Percentiles rank a stretch among this genome's conserved stretches.
Evolutionary conservation across 2,329 filamentous ascomycete genomes (phyloP).

Genomic region (Fusarium oligoseptatum): DNA sequence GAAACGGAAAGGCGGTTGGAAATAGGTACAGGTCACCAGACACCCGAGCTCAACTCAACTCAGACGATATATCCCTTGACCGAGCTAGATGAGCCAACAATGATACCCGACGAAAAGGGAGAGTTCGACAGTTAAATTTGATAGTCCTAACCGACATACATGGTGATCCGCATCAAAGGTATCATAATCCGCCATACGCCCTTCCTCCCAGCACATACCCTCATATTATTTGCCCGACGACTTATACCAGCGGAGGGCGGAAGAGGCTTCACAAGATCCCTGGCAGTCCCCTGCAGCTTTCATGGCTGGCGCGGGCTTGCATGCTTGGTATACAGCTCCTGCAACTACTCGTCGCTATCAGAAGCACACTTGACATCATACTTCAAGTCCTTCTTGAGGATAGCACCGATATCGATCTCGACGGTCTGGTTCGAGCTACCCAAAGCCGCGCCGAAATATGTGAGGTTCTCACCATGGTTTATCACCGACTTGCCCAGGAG

Average conservation of each 20-base stretch:
- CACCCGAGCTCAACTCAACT: not conserved
- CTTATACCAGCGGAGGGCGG: not conserved
- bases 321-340: not conserved
- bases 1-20: constrained; percentile 54
- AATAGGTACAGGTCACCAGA: constrained; percentile 30
- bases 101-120: constrained; percentile 18
- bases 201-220: constrained; percentile 28
- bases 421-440: constrained; percentile 64
- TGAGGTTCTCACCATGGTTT: constrained; percentile 64
- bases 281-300: not conserved
- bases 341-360: constrained; percentile 19
- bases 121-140: constrained; percentile 26
- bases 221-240: constrained; percentile 28
- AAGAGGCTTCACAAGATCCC: constrained; percentile 3
- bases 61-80: not conserved
- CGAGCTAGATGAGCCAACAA: constrained; percentile 9
- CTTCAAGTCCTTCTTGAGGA: constrained; percentile 53
- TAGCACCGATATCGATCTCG: constrained; percentile 63
- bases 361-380: constrained; percentile 45
- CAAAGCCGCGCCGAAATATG: constrained; percentile 70
- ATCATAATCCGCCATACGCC: constrained; percentile 50
- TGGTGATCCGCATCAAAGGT: constrained; percentile 46
- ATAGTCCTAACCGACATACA: constrained; percentile 25
- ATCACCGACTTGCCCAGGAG: constrained; percentile 66
- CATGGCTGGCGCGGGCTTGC: not conserved